Conservation (phyloP, 1,139 yeast species). For the Hanseniaspora sp. region DNA sequence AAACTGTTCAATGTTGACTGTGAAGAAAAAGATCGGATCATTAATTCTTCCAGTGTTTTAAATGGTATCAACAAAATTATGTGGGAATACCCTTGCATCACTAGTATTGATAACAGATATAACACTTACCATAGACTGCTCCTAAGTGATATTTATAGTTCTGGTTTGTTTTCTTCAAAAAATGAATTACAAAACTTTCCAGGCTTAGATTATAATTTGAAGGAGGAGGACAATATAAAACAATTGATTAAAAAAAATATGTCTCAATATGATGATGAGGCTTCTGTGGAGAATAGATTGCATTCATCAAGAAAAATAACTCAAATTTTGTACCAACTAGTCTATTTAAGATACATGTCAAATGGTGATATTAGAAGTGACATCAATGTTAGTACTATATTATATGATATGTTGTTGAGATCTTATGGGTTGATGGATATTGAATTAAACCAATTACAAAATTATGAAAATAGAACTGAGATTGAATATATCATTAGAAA, state of each 20-base stretch:
- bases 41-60: neutral
- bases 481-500: constrained; percentile 16
- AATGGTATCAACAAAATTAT: neutral
- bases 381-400: neutral
- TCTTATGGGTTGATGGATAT: constrained; percentile 7
- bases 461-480: constrained; percentile 12
- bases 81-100: constrained; percentile 11
- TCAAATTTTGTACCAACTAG: neutral
- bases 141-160: constrained; percentile 7
- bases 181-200: neutral
- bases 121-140: neutral
- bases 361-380: neutral
- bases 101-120: constrained; percentile 6
- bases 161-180: neutral
- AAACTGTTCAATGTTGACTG: constrained; percentile 9
- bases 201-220: constrained; percentile 1
- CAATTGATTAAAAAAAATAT: neutral
- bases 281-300: constrained; percentile 1
- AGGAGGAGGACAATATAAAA: neutral
- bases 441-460: neutral
- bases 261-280: constrained; percentile 5
- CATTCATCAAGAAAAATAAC: constrained; percentile 8
- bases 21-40: neutral
- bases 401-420: constrained; percentile 9
- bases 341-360: neutral